Evolutionary conservation across 805 yeast species (phyloP), one percentile per base, ranked within the genome.

Genomic region (Komagataella mondaviorum): DNA sequence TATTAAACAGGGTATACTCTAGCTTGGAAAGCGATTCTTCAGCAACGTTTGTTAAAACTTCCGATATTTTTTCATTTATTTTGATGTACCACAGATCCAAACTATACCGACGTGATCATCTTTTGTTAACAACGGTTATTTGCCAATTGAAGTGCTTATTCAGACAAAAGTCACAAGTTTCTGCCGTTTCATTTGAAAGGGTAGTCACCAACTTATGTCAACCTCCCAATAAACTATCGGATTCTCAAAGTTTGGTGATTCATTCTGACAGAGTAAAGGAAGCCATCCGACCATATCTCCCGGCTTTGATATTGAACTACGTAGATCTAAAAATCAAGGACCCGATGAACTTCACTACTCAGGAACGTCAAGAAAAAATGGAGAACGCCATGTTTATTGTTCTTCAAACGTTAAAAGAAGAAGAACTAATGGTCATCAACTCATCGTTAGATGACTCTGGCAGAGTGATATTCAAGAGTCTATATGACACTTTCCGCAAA

Each of bases 131-230:
- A 1, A 62, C 75, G 1, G 68, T 84, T 47, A 69, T 74, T 12
- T 66, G 77, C 3, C 64, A 83, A 49, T 64, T 91, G 60, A 74
- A 69, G 48, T 63, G 73, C 1, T 57, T 85, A 3, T 57, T 66
- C 69, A 51, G 62, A 49, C 54, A 56, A 17, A 48, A 51, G 36
- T 17, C 47, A 7, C 22, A 18, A 18, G 16, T n/a, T 18, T 20
- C 30, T 6, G 52, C 56, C 14, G 48, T 51, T 4, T 30, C 51
- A 7, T 75, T 69, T 50, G 63, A 83, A 5, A 74, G 96, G 57
- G 66, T 86, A 17, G 61, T 88, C 48, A 68, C 73, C 20, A 83
- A 84, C 57, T 66, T 85, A 39, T 87, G 95, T 68, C 95, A 87
- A 57, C 95, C 96, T 2, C 70, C 76, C 7, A 45, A 45, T 7